Base-by-base conservation (phyloP, 192 early-diverging fungal species). In the Rhizophagus prolifer region DNA sequence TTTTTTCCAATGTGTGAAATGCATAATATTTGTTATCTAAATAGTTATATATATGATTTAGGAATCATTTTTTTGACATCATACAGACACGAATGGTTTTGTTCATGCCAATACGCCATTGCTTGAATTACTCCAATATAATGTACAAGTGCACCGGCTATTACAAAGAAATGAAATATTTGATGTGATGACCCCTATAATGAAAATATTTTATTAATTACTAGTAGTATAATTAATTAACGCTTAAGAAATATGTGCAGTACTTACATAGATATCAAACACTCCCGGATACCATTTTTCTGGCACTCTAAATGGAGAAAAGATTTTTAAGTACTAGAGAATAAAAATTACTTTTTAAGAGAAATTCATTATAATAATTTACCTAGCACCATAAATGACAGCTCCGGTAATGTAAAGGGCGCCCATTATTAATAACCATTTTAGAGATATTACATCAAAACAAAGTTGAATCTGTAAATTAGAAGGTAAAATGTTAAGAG, bases 91-190 rank as follows among this genome's bases (percentile, higher is more conserved):
- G 25, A 61, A 68, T 84, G 80, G 61, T 84, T 84, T 46, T 76
- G 62, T 61, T 76, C 75, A 63, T 89, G 88, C 88, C 88, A 89
- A 61, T 82, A 89, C 2, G 62, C 31, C 82, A 87, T 85, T 21
- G 90, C 89, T 58, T 82, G 81, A 25, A 84, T 87, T 23, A 94
- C 88, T 60, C 91, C 94, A 66, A 87, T 62, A 63, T 91, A 95
- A 78, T 95, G 94, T 58, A 85, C 73, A 7, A 85, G 25, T 30
- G 93, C 91, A 12, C 93, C 96, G 9, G 86, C 67, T 10, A 97
- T 85, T 3, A 96, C 94, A 70, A 91, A 89, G 4, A 94, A 31
- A 72, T 98, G 96, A 78, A 95, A 96, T 58, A 98, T 95, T 84
- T 98, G 96, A 79, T 96, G 96, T 59, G 92, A 94, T 0, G 92